Base-by-base conservation (phyloP, 768 basidiomycete genomes). In the Pisolithus sp. region DNA sequence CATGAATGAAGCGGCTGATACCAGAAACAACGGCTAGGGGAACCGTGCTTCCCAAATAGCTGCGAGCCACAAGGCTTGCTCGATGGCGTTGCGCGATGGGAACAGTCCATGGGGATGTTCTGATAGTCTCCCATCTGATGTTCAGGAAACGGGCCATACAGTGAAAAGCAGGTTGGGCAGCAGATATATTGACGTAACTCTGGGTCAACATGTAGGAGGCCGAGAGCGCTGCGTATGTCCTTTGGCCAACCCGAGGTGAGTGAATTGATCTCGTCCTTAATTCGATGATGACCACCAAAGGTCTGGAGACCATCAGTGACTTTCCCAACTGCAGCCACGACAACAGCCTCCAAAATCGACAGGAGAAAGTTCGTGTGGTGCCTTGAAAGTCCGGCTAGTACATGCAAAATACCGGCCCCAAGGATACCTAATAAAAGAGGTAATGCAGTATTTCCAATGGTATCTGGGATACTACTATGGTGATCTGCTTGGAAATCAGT, bases 1-100 rank as follows among this genome's bases (percentile, higher is more conserved):
- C 65, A 73, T 26, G 62, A 50, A 10, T 58, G 48, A 1, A 68
- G 20, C 26, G 65, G 57, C 21, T 70, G 66, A 42, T 67, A 63
- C 7, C 54, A 37, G 46, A 57, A 69, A 31, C 39, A 17, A 15
- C 54, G 62, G n/a, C 21, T 41, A 24, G 41, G 8, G 13, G 13
- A 17, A 18, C 21, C 37, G 23, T 3, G 8, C 1, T 34, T 21
- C 28, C 10, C 39, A 20, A 46, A 28, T 18, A 52, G 38, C 18
- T 17, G 44, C 13, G n/a, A 4, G 13, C 49, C 46, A 48, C 62
- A 65, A 7, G 36, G 21, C 12, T 41, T 23, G 43, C 58, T 57
- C 18, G 31, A 20, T n/a, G 53, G 48, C n/a, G 55, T 55, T 17
- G 51, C 37, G 7, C 48, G 54, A 53, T 61, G 49, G 7, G 50